Conservation (phyloP, 2,329 filamentous ascomycete species). For the Clonostachys chloroleuca region DNA sequence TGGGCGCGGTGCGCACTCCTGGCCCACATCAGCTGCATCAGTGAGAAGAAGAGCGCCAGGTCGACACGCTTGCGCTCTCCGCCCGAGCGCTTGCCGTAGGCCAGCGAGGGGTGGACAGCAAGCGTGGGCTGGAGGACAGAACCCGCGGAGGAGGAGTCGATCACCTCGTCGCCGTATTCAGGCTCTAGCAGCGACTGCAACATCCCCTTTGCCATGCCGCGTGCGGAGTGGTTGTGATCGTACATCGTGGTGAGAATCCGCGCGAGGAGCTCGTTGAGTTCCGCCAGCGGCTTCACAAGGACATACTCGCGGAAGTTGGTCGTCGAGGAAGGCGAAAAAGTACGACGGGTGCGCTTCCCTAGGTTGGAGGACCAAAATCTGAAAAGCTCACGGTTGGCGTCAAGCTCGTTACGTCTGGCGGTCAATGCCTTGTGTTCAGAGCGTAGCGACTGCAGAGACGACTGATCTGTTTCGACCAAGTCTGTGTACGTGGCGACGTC, state of each 20-base stretch:
- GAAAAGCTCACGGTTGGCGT: not conserved
- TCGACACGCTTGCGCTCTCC: slow-evolving; percentile 12
- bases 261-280: not conserved
- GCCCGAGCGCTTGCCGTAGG: slow-evolving; percentile 1
- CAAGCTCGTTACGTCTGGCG: not conserved
- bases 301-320: not conserved
- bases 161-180: not conserved
- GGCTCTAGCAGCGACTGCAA: not conserved
- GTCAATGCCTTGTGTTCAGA: not conserved
- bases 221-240: not conserved
- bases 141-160: not conserved
- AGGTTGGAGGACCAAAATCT: not conserved
- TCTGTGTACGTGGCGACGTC: not conserved
- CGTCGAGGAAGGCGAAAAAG: not conserved
- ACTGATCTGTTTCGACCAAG: not conserved
- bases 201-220: not conserved
- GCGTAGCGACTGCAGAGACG: not conserved
- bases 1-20: slow-evolving; percentile 10
- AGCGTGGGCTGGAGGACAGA: not conserved
- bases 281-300: not conserved
- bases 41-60: slow-evolving; percentile 12
- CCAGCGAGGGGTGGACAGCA: not conserved
- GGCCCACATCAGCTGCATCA: slow-evolving; percentile 7
- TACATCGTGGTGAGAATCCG: not conserved
- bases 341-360: not conserved